phyloP scores from a whole-genome alignment of 176 grass and related monocot species.

The Panicum miliaceum region DNA sequence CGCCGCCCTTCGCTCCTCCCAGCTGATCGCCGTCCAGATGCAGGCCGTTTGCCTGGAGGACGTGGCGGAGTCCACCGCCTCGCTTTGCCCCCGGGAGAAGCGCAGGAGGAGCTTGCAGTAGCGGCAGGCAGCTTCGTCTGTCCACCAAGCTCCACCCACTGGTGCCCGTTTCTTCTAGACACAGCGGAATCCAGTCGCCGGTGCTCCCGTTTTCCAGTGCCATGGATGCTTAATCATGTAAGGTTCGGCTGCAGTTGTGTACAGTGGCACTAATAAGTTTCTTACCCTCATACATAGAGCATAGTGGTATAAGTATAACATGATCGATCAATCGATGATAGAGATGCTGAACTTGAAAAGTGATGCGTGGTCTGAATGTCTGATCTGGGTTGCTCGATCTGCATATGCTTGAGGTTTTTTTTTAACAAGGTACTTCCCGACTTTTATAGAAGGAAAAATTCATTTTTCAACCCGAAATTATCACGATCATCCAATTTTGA shows the following conservation, averaged over 20 bases:
- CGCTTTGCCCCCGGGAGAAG: slow-evolving; percentile 51
- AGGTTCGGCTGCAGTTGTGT: slow-evolving; percentile 30
- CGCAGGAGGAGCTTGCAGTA: slow-evolving; percentile 54
- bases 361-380: not conserved
- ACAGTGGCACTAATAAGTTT: slow-evolving; percentile 26
- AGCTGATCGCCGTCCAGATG: slow-evolving; percentile 35
- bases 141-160: slow-evolving; percentile 15
- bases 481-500: too few species aligned
- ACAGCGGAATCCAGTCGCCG: slow-evolving; percentile 8
- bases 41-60: slow-evolving; percentile 49
- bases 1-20: not conserved
- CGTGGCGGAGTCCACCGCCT: slow-evolving; percentile 32
- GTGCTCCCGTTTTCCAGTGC: not conserved
- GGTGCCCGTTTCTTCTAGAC: slow-evolving; percentile 9
- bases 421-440: too few species aligned
- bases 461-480: too few species aligned
- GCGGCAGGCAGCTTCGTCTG: not conserved
- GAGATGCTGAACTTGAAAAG: slow-evolving; percentile 20
- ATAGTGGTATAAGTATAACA: not conserved
- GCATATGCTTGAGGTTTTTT: too few species aligned
- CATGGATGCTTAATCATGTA: not conserved
- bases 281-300: slow-evolving; percentile 21
- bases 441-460: too few species aligned
- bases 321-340: not conserved
- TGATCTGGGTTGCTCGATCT: not conserved